Conservation (phyloP, 1,139 yeast species). For the Debaryomyces singareniensis region DNA sequence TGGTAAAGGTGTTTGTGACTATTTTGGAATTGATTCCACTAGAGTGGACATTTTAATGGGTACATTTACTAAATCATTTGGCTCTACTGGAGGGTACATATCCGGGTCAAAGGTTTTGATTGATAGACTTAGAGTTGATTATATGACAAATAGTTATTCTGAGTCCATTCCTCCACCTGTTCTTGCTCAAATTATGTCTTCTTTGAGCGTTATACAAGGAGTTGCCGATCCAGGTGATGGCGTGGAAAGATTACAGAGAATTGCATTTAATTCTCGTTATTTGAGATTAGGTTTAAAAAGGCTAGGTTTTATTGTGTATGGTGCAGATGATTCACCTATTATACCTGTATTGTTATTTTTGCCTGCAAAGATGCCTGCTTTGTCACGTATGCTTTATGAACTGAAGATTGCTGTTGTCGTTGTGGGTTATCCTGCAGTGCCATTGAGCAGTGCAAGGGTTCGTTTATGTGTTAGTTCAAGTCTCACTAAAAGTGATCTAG, state of each 20-base stretch:
- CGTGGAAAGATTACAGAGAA: conserved; percentile 78
- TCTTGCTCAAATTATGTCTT: conserved; percentile 77
- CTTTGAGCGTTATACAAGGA: conserved; percentile 75
- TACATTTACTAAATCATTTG: conserved; percentile 93
- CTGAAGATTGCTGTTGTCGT: conserved; percentile 88
- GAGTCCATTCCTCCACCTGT: conserved; percentile 92
- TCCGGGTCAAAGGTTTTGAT: conserved; percentile 68
- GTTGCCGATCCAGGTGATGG: conserved; percentile 91
- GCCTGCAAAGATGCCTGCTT: conserved; percentile 92
- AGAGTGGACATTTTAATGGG: conserved; percentile 92
- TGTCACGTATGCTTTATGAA: conserved; percentile 74
- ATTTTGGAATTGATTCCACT: conserved; percentile 71
- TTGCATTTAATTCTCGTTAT: conserved; percentile 93
- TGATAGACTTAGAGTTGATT: conserved; percentile 66
- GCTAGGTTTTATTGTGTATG: conserved; percentile 88
- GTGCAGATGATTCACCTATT: conserved; percentile 96
- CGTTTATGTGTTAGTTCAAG: conserved; percentile 92
- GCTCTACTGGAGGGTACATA: conserved; percentile 97
- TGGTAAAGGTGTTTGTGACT: conserved; percentile 95
- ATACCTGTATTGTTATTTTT: conserved; percentile 81
- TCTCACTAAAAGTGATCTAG: conserved; percentile 89
- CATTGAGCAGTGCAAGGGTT: conserved; percentile 81
- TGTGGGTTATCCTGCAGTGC: conserved; percentile 98
- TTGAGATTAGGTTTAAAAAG: conserved; percentile 84
- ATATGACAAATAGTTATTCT: conserved; percentile 69